Conservation (phyloP, 2,329 filamentous ascomycete species). For the Aspergillus novofumigatus region DNA sequence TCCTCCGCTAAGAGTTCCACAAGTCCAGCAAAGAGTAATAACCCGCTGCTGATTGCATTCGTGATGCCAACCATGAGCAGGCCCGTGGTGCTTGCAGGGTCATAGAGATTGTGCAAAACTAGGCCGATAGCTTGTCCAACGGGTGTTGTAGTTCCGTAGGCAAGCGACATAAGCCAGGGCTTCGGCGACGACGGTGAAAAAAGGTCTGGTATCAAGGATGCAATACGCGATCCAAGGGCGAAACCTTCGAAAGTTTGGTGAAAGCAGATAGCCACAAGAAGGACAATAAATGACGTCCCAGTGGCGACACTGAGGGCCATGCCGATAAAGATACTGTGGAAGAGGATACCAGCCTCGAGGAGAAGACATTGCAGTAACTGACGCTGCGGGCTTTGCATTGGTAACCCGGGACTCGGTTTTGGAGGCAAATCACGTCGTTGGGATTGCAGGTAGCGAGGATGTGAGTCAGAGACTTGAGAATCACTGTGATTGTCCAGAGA, state of each 20-base stretch:
- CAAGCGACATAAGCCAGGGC: conserved; percentile 67
- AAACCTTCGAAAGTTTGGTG: conserved; percentile 88
- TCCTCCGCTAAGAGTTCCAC: conserved; percentile 84
- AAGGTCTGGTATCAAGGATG: conserved; percentile 60
- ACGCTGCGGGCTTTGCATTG: conserved; percentile 56
- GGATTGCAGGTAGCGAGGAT: conserved; percentile 11
- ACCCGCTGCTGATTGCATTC: conserved; percentile 77
- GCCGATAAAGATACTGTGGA: conserved; percentile 81
- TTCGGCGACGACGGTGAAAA: conserved; percentile 70
- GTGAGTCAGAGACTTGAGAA: conserved; percentile 9
- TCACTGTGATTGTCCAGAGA: conserved; percentile 19
- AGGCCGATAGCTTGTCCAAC: conserved; percentile 80
- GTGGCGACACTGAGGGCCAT: conserved; percentile 82
- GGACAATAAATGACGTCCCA: conserved; percentile 72
- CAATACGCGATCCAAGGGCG: conserved; percentile 78
- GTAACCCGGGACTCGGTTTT: conserved; percentile 26
- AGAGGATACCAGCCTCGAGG: conserved; percentile 77
- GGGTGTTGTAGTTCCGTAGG: conserved; percentile 69
- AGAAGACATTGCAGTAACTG: conserved; percentile 73
- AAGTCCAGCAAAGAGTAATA: conserved; percentile 76
- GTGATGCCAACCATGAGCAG: conserved; percentile 80
- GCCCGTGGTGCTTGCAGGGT: conserved; percentile 70
- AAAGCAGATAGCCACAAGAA: conserved; percentile 75
- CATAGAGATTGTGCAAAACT: conserved; percentile 72
- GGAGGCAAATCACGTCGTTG: conserved; percentile 14